Evolutionary conservation across 306 rosid genomes (phyloP), one percentile per base, ranked within the genome.

Genomic region (Quercus suber): DNA sequence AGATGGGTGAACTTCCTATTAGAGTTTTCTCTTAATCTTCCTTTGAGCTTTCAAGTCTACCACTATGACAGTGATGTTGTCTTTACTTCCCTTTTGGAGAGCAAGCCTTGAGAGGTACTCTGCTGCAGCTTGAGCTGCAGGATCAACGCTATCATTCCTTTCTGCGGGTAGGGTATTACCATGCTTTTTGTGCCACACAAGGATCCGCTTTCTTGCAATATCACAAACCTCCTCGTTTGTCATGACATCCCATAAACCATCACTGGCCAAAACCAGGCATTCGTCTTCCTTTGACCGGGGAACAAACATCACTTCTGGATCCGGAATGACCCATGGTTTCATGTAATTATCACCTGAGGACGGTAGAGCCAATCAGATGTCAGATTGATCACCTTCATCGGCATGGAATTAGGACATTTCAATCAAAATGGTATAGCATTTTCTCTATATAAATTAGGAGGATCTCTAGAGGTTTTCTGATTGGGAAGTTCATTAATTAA

Each of bases 211-310:
- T 79, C 91, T 85, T 2, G 97, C 97, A 74, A 87, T 64, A 19
- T 91, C 93, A 21, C 96, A 93, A n/a, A 88, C 97, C 81, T 89
- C 97, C 81, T 93, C 92, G 59, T 91, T 89, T 57, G 92, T 91
- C 74, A 93, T 80, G 18, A 91, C 93, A 86, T 93, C 97, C 97
- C 97, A 93, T 60, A 93, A 79, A 19, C 97, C 97, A 27, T 90
- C 97, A 5, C 91, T 91, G 68, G 96, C 97, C 74, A 93, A 75
- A 79, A 91, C 80, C 49, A 93, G 94, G 82, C 92, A 91, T 77
- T 93, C 93, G 0, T 93, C 97, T 15, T 84, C 88, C 81, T 85
- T 89, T 57, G 83, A 91, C 82, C 96, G 75, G 0, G 71, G 76
- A 59, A 89, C 74, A 49, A 88, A 81, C 79, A 74, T 78, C 31